Evolutionary conservation across 306 rosid genomes (phyloP).

Genomic region (Acacia crassicarpa): DNA sequence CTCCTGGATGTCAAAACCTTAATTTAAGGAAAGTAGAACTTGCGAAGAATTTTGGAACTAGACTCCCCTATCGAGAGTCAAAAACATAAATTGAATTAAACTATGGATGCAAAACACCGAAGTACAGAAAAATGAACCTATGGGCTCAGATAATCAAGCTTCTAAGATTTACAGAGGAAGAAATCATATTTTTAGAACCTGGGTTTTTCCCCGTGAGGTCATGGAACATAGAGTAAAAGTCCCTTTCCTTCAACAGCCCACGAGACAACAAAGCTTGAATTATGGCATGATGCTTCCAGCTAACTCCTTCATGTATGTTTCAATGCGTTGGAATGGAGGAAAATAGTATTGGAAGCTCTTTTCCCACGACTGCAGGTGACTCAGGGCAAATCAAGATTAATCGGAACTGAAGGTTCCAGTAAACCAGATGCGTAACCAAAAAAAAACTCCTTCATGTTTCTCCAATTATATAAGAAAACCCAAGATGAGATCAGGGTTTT

Average conservation of each 20-base stretch:
- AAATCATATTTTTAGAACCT: constrained; percentile 49
- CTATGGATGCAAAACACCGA: background rate
- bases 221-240: constrained; percentile 50
- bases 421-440: no score
- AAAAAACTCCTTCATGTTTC: background rate
- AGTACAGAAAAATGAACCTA: background rate
- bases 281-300: constrained; percentile 63
- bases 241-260: constrained; percentile 71
- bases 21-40: background rate
- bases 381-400: no score
- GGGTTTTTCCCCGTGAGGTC: constrained; percentile 69
- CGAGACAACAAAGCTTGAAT: constrained; percentile 85
- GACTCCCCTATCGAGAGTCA: background rate
- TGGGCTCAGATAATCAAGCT: background rate
- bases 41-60: background rate
- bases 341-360: no score
- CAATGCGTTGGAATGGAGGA: no score
- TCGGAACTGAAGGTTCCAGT: no score
- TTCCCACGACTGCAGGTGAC: no score
- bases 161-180: background rate
- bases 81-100: background rate
- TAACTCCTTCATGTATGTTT: no score
- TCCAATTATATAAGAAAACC: constrained; percentile 24
- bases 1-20: background rate
- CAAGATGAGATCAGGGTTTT: background rate